Percentiles rank a stretch among this genome's conserved stretches.
These are phyloP conservation scores for Cryptosporidium parvum DNA, from an alignment of 169 alveolate species.

Conservation along the genomic window DNA sequence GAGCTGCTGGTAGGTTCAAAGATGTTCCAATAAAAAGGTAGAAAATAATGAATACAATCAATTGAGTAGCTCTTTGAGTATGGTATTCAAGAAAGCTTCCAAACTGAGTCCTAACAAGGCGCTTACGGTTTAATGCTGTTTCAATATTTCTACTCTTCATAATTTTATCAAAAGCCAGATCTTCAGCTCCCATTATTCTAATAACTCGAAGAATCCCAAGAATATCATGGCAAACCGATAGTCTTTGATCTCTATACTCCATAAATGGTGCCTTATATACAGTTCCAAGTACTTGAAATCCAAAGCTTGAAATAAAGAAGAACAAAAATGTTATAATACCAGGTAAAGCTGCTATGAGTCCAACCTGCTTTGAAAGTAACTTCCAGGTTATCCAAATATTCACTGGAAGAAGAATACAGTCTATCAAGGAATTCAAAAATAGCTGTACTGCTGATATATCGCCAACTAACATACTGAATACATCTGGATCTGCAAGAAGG, in stretches of 20 bases:
- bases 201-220: constrained; percentile 47
- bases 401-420: constrained; percentile 30
- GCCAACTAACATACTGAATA: constrained; percentile 62
- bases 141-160: constrained; percentile 33
- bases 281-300: constrained; percentile 49
- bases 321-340: constrained; percentile 49
- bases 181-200: constrained; percentile 73
- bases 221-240: constrained; percentile 61
- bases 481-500: constrained; percentile 53
- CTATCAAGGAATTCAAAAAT: constrained; percentile 49
- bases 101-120: constrained; percentile 67
- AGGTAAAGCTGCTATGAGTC: constrained; percentile 55
- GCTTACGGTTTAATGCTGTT: constrained; percentile 21
- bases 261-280: constrained; percentile 67
- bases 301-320: constrained; percentile 51
- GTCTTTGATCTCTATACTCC: constrained; percentile 51
- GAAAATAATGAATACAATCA: constrained; percentile 59
- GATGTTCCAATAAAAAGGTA: constrained; percentile 28
- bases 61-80: constrained; percentile 53
- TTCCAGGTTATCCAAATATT: constrained; percentile 60
- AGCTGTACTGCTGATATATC: constrained; percentile 53
- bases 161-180: constrained; percentile 5
- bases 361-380: constrained; percentile 49
- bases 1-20: constrained; percentile 28
- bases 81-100: constrained; percentile 72